Conservation (phyloP, 2,329 filamentous ascomycete genomes). For the Aspergillus arachidicola region DNA sequence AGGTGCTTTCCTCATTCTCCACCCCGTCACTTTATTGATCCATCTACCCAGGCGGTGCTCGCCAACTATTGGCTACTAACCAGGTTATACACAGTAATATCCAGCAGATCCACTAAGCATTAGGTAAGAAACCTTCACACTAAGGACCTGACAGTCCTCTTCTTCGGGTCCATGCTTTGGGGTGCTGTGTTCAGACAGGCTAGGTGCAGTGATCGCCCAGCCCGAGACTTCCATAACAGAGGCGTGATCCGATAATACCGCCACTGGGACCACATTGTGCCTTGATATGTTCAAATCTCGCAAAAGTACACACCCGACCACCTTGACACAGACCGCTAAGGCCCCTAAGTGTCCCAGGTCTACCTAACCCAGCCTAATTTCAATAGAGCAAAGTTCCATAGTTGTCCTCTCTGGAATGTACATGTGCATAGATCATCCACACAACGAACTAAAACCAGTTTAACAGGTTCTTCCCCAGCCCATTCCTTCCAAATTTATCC, state of each 20-base stretch:
- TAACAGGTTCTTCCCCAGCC: neutral
- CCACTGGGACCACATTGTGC: neutral
- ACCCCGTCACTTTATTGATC: slow-evolving; percentile 25
- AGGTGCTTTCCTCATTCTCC: slow-evolving; percentile 12
- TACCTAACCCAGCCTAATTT: neutral
- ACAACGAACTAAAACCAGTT: slow-evolving; percentile 1
- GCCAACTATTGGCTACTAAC: neutral
- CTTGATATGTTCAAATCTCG: neutral
- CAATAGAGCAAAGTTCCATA: slow-evolving; percentile 11
- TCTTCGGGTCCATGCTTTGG: neutral
- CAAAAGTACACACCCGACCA: neutral
- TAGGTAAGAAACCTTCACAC: neutral
- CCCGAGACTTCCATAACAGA: neutral
- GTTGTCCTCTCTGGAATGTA: slow-evolving; percentile 11
- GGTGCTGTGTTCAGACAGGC: neutral
- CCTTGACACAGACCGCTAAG: neutral
- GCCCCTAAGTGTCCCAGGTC: neutral
- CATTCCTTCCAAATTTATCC: slow-evolving; percentile 1
- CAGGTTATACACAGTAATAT: neutral
- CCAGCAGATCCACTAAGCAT: neutral
- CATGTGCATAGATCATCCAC: slow-evolving; percentile 5
- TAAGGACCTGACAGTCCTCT: neutral
- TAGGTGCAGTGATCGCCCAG: neutral
- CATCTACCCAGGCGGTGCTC: neutral
- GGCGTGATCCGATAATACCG: neutral